Conservation (phyloP, 2,329 filamentous ascomycete species). For the Fusarium domesticum region DNA sequence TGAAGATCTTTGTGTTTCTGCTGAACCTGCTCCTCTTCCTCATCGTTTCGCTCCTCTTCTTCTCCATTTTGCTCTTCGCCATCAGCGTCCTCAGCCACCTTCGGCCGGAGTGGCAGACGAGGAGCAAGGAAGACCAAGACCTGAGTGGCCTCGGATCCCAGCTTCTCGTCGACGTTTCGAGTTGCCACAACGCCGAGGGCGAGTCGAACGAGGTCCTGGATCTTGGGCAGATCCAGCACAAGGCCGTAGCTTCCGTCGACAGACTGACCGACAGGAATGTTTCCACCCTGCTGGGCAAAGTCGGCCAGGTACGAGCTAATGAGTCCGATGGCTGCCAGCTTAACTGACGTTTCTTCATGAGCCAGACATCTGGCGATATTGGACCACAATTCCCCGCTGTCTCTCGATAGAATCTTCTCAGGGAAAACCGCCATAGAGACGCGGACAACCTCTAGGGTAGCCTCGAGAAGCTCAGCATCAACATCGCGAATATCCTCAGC, state of each 20-base stretch:
- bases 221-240: slow-evolving; percentile 59
- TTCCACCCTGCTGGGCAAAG: slow-evolving; percentile 60
- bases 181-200: slow-evolving; percentile 56
- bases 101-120: slow-evolving; percentile 42
- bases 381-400: slow-evolving; percentile 66
- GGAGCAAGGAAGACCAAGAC: slow-evolving; percentile 79
- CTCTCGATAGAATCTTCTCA: slow-evolving; percentile 56
- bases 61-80: slow-evolving; percentile 41
- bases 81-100: slow-evolving; percentile 38
- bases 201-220: slow-evolving; percentile 56
- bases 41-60: slow-evolving; percentile 45
- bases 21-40: slow-evolving; percentile 42
- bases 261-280: slow-evolving; percentile 51
- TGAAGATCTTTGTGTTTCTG: slow-evolving; percentile 49
- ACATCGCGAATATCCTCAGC: slow-evolving; percentile 50
- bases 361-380: slow-evolving; percentile 66
- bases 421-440: slow-evolving; percentile 68
- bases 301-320: slow-evolving; percentile 77
- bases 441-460: slow-evolving; percentile 65
- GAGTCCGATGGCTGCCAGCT: slow-evolving; percentile 71
- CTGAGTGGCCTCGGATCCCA: slow-evolving; percentile 76
- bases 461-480: slow-evolving; percentile 72
- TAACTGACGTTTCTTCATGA: slow-evolving; percentile 70
- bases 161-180: slow-evolving; percentile 62
- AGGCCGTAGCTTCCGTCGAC: slow-evolving; percentile 71